Evolutionary conservation across 108 stramenopile genomes (phyloP), one percentile per base, ranked within the genome.

Genomic region (Skeletonema menzelii): DNA sequence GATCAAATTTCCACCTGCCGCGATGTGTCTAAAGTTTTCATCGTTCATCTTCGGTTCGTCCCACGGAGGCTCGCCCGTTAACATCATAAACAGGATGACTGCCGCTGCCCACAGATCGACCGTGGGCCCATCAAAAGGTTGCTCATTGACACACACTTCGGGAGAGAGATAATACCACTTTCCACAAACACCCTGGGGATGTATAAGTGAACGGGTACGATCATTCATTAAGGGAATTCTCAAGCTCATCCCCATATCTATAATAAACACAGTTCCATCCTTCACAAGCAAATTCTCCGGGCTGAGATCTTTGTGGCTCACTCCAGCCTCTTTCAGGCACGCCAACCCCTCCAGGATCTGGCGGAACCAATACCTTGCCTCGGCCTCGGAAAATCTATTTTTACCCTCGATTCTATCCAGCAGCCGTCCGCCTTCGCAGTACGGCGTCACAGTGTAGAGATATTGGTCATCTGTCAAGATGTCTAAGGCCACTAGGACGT

Each of bases 101-200:
- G 92, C 95, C 8, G 70, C 58, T 5, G 93, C 91, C 93, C 93
- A 96, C 5, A 96, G 62, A 62, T 96, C 95, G 3, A 88, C 86
- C 8, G 90, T 78, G 8, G 69, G 81, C 0, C 92, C 92, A 72
- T 94, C 88, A 82, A 92, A 94, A 7, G 79, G 53, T 4, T 56
- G 70, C 56, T 87, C 28, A 82, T 71, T 70, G 19, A 61, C 38
- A 46, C 60, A 14, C 42, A 90, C 83, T 55, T 91, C 91, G 4
- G 94, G 94, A 14, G 82, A 56, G 85, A 95, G 91, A 73, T 96
- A 96, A 27, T 91, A 87, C 17, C 75, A 53, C 63, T 96, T 95
- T 2, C 95, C 95, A 69, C 91, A 90, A 0, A 75, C 78, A 12
- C 86, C 85, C 56, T 88, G 87, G 8, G 87, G 84, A 8, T 15